Evolutionary conservation across 495 filamentous ascomycete species (phyloP).

Genomic region (Penicillium waksmanii): DNA sequence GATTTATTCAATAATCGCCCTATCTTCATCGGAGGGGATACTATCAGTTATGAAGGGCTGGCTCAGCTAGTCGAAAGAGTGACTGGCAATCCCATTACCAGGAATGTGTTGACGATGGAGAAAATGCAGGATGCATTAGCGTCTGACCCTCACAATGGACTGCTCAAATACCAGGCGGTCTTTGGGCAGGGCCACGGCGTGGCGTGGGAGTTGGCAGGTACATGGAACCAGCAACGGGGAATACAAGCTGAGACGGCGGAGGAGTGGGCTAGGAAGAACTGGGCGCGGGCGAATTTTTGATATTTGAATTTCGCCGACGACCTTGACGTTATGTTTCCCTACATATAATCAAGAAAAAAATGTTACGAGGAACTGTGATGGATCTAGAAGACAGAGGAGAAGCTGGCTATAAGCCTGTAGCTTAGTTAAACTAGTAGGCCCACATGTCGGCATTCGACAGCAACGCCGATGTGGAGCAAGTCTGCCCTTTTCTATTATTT

Average conservation of each 20-base stretch:
- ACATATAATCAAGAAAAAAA: too few relatives aligned
- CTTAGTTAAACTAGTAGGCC: background rate
- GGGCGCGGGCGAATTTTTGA: background rate
- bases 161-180: slow-evolving; percentile 62
- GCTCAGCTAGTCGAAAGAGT: slow-evolving; percentile 51
- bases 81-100: slow-evolving; percentile 42
- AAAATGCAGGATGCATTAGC: slow-evolving; percentile 42
- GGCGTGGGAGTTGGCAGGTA: slow-evolving; percentile 56
- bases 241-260: slow-evolving; percentile 45
- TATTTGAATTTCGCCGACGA: background rate
- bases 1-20: slow-evolving; percentile 17
- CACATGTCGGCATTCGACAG: background rate
- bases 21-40: slow-evolving; percentile 62
- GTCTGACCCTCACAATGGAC: slow-evolving; percentile 48
- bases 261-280: slow-evolving; percentile 36
- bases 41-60: slow-evolving; percentile 55
- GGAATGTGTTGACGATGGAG: slow-evolving; percentile 49
- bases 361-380: background rate
- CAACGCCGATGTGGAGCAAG: slow-evolving; percentile 5
- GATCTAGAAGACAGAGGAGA: background rate
- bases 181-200: slow-evolving; percentile 63
- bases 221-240: slow-evolving; percentile 50
- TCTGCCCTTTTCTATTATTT: background rate
- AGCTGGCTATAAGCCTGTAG: background rate
- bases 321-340: too few relatives aligned